A percentile compares a stretch with the other conserved stretches of the same genome.
phyloP scores from a whole-genome alignment of 768 basidiomycete genomes.

The Leccinum subgranulosum region DNA sequence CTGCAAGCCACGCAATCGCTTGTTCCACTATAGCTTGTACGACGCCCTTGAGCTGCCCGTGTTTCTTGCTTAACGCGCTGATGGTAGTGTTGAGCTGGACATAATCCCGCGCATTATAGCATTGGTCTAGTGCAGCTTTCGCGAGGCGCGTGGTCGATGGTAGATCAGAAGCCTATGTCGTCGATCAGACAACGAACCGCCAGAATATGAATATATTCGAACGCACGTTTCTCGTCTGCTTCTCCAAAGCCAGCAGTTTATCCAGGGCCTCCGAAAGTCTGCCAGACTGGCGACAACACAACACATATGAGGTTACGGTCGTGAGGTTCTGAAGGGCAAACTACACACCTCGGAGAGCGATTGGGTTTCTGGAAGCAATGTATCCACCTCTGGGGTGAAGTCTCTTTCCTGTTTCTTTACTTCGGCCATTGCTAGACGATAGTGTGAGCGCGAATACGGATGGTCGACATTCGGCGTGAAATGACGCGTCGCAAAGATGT shows the following conservation, averaged over 20 bases:
- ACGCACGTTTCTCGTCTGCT: slow-evolving; percentile 92
- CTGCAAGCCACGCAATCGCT: slow-evolving; percentile 76
- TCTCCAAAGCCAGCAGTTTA: slow-evolving; percentile 85
- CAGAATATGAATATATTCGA: not conserved
- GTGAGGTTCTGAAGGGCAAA: not conserved
- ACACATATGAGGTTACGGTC: slow-evolving; percentile 2
- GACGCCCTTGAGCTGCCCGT: slow-evolving; percentile 91
- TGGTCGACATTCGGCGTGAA: slow-evolving; percentile 27
- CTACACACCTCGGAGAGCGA: slow-evolving; percentile 64
- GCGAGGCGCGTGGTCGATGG: slow-evolving; percentile 87
- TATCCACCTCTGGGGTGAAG: slow-evolving; percentile 79
- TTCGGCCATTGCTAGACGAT: slow-evolving; percentile 65
- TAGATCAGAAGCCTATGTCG: slow-evolving; percentile 83
- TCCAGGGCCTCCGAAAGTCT: slow-evolving; percentile 86
- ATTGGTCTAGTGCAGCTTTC: slow-evolving; percentile 66
- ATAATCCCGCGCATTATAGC: slow-evolving; percentile 70
- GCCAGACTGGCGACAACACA: slow-evolving; percentile 52
- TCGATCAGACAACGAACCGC: not conserved
- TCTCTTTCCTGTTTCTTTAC: slow-evolving; percentile 85
- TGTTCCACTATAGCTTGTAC: slow-evolving; percentile 91
- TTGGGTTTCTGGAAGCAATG: slow-evolving; percentile 65
- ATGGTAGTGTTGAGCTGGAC: slow-evolving; percentile 68
- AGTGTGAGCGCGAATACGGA: slow-evolving; percentile 39
- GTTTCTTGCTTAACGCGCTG: slow-evolving; percentile 82
- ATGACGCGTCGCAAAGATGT: slow-evolving; percentile 66